Evolutionary conservation across 306 rosid species (phyloP).

Genomic region (Arachis stenosperma): DNA sequence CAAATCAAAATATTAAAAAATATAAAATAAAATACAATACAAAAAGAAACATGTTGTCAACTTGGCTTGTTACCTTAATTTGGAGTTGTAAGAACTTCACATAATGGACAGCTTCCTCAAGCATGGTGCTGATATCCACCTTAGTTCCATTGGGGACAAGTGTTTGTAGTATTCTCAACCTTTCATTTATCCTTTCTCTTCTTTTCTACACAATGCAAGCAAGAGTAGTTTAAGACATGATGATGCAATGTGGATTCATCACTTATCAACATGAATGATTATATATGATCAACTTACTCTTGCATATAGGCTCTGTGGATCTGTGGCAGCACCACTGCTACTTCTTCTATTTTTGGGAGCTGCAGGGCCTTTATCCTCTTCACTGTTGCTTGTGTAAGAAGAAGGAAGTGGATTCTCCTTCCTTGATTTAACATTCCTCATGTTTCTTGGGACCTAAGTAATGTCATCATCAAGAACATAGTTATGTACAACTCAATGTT

Average conservation of each 20-base stretch:
- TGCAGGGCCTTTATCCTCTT: constrained; percentile 37
- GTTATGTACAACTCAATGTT: neutral
- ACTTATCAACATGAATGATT: neutral
- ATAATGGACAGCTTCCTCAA: constrained; percentile 92
- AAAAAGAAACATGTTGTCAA: neutral
- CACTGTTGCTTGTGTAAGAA: constrained; percentile 36
- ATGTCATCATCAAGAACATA: constrained; percentile 24
- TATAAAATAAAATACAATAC: neutral
- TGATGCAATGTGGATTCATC: neutral
- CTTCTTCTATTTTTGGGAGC: constrained; percentile 47
- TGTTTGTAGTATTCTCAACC: constrained; percentile 72
- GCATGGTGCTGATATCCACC: constrained; percentile 92
- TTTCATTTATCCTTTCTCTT: constrained; percentile 91
- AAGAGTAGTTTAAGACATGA: neutral
- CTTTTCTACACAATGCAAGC: constrained; percentile 61
- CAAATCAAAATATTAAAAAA: constrained; percentile 34
- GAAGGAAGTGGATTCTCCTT: constrained; percentile 44
- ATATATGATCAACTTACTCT: constrained; percentile 54
- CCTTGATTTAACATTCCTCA: constrained; percentile 44
- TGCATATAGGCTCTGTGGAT: constrained; percentile 82
- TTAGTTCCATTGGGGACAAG: constrained; percentile 93
- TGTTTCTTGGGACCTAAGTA: constrained; percentile 45
- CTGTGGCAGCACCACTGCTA: constrained; percentile 63
- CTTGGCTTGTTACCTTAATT: constrained; percentile 68
- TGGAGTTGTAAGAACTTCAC: constrained; percentile 88